Evolutionary conservation across 176 grass and related monocot genomes (phyloP), one percentile per base, ranked within the genome.

Genomic region (Ampelocalamus luodianensis): DNA sequence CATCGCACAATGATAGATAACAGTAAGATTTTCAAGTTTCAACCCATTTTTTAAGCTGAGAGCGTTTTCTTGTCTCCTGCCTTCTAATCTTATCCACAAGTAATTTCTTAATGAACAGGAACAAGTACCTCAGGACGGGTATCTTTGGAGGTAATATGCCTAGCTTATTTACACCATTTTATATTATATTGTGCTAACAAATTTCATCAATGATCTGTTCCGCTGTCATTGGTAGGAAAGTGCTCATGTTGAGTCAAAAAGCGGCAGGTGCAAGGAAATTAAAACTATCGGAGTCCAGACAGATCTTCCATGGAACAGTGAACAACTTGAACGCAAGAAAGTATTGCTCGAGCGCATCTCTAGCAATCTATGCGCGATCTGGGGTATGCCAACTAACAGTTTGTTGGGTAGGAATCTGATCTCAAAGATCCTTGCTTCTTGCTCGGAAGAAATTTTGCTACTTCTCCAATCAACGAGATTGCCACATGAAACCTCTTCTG

Each of bases 401-500:
- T 86, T 66, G 70, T 49, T 53, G 20, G 51, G 78, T 34, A 83
- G 76, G 58, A 84, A 72, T 56, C 73, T 95, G 61, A 89, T 91
- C 11, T 93, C 87, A 26, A 92, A 85, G 82, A 85, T 95, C 65
- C 49, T 85, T 37, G 82, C 81, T 72, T 95, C 92, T 76, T 97
- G 95, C 87, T 93, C 92, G 29, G 85, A 88, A 85, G 95, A 95
- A 76, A 81, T 95, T 79, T 87, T 88, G 68, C 77, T 77, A 51
- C 87, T 93, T 81, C 65, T 95, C 78, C 83, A 83, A 26, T 83
- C 72, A 68, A 73, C 38, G n/a, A 85, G 83, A 84, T 82, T 58
- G 66, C 39, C 70, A 34, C 87, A 93, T 90, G 82, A 70, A 65
- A 72, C 65, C 72, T 80, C 70, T 92, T 92, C 68, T 45, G 74